These are phyloP conservation scores for Termitomyces heimii DNA, from an alignment of 768 basidiomycete genomes.

Conservation along the genomic window DNA sequence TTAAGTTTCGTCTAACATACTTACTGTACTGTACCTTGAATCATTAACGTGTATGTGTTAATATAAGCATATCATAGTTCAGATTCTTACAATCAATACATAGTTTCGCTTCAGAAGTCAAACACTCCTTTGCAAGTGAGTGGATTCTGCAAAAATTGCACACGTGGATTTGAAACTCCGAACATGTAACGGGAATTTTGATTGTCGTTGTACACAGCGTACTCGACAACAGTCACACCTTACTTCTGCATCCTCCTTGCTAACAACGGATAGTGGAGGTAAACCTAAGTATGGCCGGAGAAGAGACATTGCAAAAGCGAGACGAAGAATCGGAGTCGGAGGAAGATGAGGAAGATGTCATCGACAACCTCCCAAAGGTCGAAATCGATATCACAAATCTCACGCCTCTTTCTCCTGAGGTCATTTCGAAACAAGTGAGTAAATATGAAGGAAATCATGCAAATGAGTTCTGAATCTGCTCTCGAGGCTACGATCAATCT, in stretches of 20 bases:
- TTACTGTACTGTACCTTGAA: no score
- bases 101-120: background rate
- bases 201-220: background rate
- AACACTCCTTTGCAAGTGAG: no score
- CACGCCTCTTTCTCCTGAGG: constrained; percentile 84
- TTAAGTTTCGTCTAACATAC: no score
- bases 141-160: background rate
- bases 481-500: constrained; percentile 91
- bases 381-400: constrained; percentile 79
- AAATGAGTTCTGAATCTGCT: constrained; percentile 5
- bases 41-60: no score
- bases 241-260: background rate
- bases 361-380: constrained; percentile 54
- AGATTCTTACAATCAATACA: no score
- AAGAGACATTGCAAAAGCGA: constrained; percentile 60
- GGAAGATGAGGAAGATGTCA: constrained; percentile 53
- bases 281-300: constrained; percentile 46
- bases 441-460: background rate
- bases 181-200: constrained; percentile 7
- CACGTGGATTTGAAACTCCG: constrained; percentile 17
- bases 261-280: background rate
- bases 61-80: no score
- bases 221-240: background rate
- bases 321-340: constrained; percentile 65
- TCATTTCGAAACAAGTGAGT: constrained; percentile 86